These are phyloP conservation scores for Brassica cretica DNA, from an alignment of 345 rosid genomes.

Conservation along the genomic window DNA sequence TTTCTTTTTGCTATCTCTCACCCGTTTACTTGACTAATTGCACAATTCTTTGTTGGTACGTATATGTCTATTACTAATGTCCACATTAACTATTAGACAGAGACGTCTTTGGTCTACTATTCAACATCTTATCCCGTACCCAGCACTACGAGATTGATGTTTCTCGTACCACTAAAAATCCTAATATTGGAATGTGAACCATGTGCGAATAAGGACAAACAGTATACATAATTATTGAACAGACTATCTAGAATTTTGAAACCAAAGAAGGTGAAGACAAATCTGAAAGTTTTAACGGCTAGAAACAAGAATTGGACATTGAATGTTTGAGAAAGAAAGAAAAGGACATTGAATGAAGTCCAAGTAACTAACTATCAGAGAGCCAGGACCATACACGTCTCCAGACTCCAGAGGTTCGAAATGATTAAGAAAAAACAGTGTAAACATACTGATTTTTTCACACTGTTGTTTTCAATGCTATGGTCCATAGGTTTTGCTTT, in stretches of 20 bases:
- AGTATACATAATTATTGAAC: neutral
- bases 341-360: conserved; percentile 6
- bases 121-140: conserved; percentile 27
- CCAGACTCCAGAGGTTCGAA: neutral
- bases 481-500: neutral
- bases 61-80: neutral
- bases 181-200: neutral
- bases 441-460: neutral
- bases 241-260: neutral
- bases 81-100: neutral
- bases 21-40: neutral
- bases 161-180: conserved; percentile 27
- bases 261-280: neutral
- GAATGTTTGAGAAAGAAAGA: neutral
- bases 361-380: conserved; percentile 16
- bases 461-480: neutral
- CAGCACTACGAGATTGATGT: conserved; percentile 11
- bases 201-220: conserved; percentile 15
- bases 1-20: neutral
- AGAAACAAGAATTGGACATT: conserved; percentile 24
- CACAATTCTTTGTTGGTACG: neutral
- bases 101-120: neutral
- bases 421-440: neutral
- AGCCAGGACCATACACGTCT: neutral
- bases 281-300: neutral